phyloP scores from a whole-genome alignment of 2,329 filamentous ascomycete genomes.

The Clonostachys chloroleuca region DNA sequence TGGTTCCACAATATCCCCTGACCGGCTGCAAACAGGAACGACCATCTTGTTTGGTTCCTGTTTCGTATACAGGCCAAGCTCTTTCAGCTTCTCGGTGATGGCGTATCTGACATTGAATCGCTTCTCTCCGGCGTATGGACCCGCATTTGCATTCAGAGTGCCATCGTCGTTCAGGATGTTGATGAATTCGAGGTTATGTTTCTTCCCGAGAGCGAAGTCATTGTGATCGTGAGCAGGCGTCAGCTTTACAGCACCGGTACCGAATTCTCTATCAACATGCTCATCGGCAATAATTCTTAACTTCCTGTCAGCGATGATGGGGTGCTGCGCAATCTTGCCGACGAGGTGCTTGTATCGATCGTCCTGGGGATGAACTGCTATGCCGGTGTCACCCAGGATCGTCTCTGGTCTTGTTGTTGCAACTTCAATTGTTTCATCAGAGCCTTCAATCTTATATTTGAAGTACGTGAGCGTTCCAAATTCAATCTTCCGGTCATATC shows the following conservation, averaged over 20 bases:
- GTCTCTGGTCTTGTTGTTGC: slow-evolving; percentile 93
- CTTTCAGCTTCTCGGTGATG: slow-evolving; percentile 79
- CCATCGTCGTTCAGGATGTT: slow-evolving; percentile 94
- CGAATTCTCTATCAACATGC: slow-evolving; percentile 89
- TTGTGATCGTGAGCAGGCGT: slow-evolving; percentile 94
- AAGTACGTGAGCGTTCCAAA: slow-evolving; percentile 91
- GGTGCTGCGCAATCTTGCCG: slow-evolving; percentile 81
- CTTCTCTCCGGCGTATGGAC: slow-evolving; percentile 79
- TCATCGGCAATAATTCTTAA: slow-evolving; percentile 84
- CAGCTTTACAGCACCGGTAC: slow-evolving; percentile 95
- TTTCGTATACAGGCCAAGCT: slow-evolving; percentile 83
- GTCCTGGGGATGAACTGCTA: slow-evolving; percentile 88
- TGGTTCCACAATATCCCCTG: slow-evolving; percentile 92
- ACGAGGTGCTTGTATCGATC: slow-evolving; percentile 82
- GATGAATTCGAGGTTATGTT: slow-evolving; percentile 83
- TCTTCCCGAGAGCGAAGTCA: slow-evolving; percentile 82
- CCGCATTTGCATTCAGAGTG: slow-evolving; percentile 79
- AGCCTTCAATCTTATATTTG: slow-evolving; percentile 83
- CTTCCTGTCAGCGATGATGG: slow-evolving; percentile 73
- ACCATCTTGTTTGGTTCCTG: slow-evolving; percentile 96
- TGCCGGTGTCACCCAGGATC: slow-evolving; percentile 90
- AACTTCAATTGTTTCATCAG: slow-evolving; percentile 80
- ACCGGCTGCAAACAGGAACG: slow-evolving; percentile 83
- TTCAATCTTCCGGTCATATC: slow-evolving; percentile 93
- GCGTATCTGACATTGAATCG: slow-evolving; percentile 89